phyloP scores from a whole-genome alignment of 495 filamentous ascomycete genomes.

The Neurospora pannonica region DNA sequence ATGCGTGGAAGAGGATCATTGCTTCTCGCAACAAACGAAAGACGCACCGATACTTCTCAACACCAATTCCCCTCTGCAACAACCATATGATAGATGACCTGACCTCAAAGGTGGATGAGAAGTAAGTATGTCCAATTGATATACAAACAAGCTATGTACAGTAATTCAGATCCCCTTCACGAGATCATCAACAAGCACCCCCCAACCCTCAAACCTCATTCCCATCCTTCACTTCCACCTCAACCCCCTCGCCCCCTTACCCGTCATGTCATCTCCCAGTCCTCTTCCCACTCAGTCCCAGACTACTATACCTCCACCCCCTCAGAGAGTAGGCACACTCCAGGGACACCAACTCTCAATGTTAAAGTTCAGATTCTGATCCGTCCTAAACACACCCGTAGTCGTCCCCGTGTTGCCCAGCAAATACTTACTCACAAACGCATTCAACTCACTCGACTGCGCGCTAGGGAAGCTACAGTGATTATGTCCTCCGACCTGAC shows the following conservation, averaged over 20 bases:
- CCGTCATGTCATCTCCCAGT: neutral
- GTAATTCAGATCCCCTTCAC: neutral
- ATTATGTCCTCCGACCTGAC: slow-evolving; percentile 39
- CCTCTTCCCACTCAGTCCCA: neutral
- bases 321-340: slow-evolving; percentile 11
- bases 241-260: neutral
- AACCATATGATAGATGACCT: neutral
- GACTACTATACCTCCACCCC: neutral
- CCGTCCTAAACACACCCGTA: slow-evolving; percentile 13
- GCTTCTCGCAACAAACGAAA: neutral
- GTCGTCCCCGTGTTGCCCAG: slow-evolving; percentile 10
- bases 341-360: slow-evolving; percentile 18
- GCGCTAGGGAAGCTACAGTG: slow-evolving; percentile 46
- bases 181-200: neutral
- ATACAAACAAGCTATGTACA: neutral
- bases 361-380: slow-evolving; percentile 12
- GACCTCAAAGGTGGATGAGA: neutral
- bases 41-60: neutral
- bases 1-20: neutral
- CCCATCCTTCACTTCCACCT: neutral
- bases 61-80: neutral
- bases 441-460: slow-evolving; percentile 36
- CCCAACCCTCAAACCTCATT: too few relatives aligned
- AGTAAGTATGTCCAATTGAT: neutral
- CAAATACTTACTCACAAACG: slow-evolving; percentile 47